Conservation (phyloP, 257 asterid species). For the Oldenlandia corymbosa region DNA sequence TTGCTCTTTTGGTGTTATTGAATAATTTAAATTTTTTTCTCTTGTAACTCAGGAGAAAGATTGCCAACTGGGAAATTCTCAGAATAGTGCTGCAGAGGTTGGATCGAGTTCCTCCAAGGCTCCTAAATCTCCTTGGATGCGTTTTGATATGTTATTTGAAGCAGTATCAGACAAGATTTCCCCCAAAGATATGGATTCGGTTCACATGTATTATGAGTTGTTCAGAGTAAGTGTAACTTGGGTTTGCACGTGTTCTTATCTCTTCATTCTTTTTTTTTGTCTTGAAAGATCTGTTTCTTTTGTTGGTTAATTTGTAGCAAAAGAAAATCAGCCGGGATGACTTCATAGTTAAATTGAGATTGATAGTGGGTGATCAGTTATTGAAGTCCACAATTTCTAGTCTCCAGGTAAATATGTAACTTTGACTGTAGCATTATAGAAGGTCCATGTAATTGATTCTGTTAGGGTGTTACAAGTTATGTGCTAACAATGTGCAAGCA, state of each 20-base stretch:
- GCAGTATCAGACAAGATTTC: conserved; percentile 31
- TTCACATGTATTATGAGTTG: conserved; percentile 26
- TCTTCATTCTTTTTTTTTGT: background rate
- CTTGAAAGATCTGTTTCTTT: conserved; percentile 4
- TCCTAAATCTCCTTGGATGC: conserved; percentile 42
- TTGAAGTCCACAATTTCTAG: conserved; percentile 27
- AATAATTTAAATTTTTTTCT: conserved; percentile 4
- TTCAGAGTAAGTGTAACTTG: conserved; percentile 40
- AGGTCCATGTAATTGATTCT: background rate
- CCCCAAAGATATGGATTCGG: conserved; percentile 21
- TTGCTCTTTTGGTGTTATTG: background rate
- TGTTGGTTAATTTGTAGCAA: conserved; percentile 15
- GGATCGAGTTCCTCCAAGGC: conserved; percentile 20
- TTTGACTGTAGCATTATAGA: background rate
- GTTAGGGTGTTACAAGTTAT: too few relatives aligned
- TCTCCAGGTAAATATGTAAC: conserved; percentile 29
- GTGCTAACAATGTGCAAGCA: too few relatives aligned
- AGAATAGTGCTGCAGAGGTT: conserved; percentile 16
- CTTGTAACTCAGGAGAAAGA: conserved; percentile 16
- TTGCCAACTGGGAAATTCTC: conserved; percentile 10
- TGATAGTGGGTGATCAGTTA: conserved; percentile 31
- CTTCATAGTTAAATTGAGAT: conserved; percentile 31
- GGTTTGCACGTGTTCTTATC: too few relatives aligned
- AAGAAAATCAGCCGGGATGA: conserved; percentile 28
- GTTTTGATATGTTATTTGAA: conserved; percentile 29